Percentiles rank a stretch among this genome's conserved stretches.
These are phyloP conservation scores for Apiospora kogelbergensis DNA, from an alignment of 2,329 filamentous ascomycete genomes.

Conservation along the genomic window DNA sequence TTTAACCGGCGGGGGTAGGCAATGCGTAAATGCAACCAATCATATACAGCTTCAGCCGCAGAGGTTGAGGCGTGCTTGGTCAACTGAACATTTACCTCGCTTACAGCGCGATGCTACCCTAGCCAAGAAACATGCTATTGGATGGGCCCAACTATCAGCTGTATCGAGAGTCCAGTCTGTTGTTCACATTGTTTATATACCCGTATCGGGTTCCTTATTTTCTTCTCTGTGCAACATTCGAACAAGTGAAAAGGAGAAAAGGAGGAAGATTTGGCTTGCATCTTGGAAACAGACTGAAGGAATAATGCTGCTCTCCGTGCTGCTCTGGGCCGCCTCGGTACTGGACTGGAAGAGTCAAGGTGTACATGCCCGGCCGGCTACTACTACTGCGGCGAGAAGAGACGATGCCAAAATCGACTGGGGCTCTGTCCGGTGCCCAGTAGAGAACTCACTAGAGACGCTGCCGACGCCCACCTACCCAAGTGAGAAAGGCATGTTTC, in stretches of 20 bases:
- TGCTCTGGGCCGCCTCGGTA: background rate
- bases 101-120: background rate
- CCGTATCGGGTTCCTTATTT: too few species aligned
- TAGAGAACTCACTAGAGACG: background rate
- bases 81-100: background rate
- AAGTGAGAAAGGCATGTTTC: constrained; percentile 21
- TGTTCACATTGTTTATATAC: background rate
- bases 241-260: background rate
- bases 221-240: background rate
- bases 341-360: background rate
- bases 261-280: too few species aligned
- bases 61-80: background rate
- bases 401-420: constrained; percentile 1
- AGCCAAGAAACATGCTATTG: background rate
- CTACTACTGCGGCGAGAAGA: background rate
- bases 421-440: constrained; percentile 12
- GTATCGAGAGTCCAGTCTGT: background rate
- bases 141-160: background rate
- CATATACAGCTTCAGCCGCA: background rate
- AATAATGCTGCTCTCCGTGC: background rate
- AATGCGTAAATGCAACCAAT: background rate
- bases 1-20: background rate
- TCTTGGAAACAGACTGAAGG: background rate
- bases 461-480: constrained; percentile 23
- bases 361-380: background rate